Conservation (phyloP, 768 basidiomycete genomes). For the Tylopilus intermedius region DNA sequence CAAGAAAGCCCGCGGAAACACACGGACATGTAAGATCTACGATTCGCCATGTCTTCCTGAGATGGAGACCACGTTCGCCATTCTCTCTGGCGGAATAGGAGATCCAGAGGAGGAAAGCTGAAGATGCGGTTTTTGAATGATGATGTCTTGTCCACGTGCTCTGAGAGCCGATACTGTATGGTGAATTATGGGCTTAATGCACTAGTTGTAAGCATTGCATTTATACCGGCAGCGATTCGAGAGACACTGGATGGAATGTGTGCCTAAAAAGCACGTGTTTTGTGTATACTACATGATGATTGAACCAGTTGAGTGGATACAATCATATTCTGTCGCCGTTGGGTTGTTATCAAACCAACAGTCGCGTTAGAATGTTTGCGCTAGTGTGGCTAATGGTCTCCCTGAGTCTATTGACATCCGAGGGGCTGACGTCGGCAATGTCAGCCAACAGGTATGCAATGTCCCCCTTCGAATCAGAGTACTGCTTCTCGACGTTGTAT, state of each 20-base stretch:
- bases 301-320: slow-evolving; percentile 51
- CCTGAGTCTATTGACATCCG: slow-evolving; percentile 73
- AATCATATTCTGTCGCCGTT: neutral
- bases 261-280: neutral
- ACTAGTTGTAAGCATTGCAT: slow-evolving; percentile 4
- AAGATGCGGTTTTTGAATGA: slow-evolving; percentile 4
- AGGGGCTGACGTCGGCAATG: slow-evolving; percentile 82
- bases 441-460: slow-evolving; percentile 96
- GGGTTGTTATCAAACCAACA: slow-evolving; percentile 53
- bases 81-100: slow-evolving; percentile 84
- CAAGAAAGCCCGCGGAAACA: slow-evolving; percentile 87
- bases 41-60: slow-evolving; percentile 98
- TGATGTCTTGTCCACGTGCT: neutral
- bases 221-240: neutral
- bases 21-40: slow-evolving; percentile 93
- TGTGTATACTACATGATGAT: slow-evolving; percentile 18
- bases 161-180: slow-evolving; percentile 4
- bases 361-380: slow-evolving; percentile 85
- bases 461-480: slow-evolving; percentile 93
- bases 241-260: neutral
- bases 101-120: slow-evolving; percentile 87
- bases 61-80: slow-evolving; percentile 92
- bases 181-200: slow-evolving; percentile 6
- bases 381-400: slow-evolving; percentile 72
- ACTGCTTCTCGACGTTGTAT: slow-evolving; percentile 99